These are phyloP conservation scores for Vigna trinervia DNA, from an alignment of 306 rosid species.

Conservation along the genomic window DNA sequence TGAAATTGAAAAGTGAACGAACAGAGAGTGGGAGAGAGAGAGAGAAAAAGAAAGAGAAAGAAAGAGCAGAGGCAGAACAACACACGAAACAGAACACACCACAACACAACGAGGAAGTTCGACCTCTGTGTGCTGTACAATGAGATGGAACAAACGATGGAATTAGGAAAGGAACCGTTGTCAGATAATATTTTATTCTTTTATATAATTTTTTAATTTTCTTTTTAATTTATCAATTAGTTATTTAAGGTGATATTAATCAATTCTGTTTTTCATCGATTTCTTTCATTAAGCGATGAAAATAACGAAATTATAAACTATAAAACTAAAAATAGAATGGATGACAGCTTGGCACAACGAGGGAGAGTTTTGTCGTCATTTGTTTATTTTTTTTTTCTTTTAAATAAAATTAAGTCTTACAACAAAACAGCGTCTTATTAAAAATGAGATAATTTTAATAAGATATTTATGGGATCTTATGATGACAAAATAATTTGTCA, in stretches of 20 bases:
- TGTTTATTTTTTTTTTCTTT: not conserved
- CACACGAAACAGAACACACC: slow-evolving; percentile 7
- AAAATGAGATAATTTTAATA: not conserved
- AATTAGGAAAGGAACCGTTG: slow-evolving; percentile 34
- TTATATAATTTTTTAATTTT: not conserved
- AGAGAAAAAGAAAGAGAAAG: not conserved
- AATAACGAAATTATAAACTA: not conserved
- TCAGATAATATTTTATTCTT: slow-evolving; percentile 8
- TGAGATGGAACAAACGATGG: not conserved
- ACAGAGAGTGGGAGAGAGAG: slow-evolving; percentile 12
- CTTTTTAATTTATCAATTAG: no score
- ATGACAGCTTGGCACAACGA: slow-evolving; percentile 12
- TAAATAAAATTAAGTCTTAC: not conserved
- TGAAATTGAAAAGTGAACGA: not conserved
- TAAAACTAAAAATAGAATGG: not conserved
- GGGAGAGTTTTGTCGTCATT: slow-evolving; percentile 21
- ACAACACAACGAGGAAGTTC: slow-evolving; percentile 33
- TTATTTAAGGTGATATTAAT: not conserved
- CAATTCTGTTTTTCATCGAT: not conserved
- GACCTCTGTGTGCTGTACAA: slow-evolving; percentile 2
- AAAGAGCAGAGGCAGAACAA: not conserved
- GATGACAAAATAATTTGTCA: no score
- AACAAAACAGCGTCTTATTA: not conserved
- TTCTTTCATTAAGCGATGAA: not conserved
- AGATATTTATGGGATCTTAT: not conserved